phyloP scores from a whole-genome alignment of 345 rosid genomes.

The Excoecaria agallocha region DNA sequence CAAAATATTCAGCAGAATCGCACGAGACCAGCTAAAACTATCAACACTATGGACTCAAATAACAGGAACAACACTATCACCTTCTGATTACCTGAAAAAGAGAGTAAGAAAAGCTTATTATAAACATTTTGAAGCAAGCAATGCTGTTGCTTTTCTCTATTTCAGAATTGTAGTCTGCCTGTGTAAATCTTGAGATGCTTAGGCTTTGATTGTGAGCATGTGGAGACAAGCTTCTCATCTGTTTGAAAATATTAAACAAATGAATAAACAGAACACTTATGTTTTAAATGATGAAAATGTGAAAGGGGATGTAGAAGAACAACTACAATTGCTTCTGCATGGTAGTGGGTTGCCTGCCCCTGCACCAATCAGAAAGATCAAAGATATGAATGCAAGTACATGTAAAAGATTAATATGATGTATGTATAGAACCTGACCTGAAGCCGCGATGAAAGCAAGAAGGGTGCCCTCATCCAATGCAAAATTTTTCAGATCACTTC shows the following conservation, averaged over 20 bases:
- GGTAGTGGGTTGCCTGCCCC: conserved; percentile 55
- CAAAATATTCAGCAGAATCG: conserved; percentile 80
- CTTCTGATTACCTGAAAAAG: conserved; percentile 53
- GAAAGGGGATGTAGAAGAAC: not conserved
- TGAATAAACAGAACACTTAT: not conserved
- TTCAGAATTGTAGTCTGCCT: conserved; percentile 32
- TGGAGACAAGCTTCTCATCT: conserved; percentile 59
- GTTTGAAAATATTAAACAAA: conserved; percentile 10
- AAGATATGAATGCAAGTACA: conserved; percentile 5
- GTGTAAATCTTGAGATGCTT: conserved; percentile 42
- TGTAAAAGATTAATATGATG: not conserved
- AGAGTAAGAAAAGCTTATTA: not conserved
- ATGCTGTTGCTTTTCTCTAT: not conserved
- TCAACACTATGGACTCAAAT: conserved; percentile 56
- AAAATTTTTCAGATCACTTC: conserved; percentile 62
- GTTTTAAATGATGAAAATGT: not conserved
- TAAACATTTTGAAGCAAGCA: not conserved
- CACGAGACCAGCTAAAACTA: conserved; percentile 55
- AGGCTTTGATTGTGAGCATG: conserved; percentile 59
- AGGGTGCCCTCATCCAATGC: conserved; percentile 67
- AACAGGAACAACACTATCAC: conserved; percentile 52
- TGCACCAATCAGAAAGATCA: conserved; percentile 32
- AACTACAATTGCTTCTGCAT: conserved; percentile 53
- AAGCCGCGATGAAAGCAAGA: conserved; percentile 70
- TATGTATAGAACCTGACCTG: conserved; percentile 38